Evolutionary conservation across 768 basidiomycete species (phyloP), one percentile per base, ranked within the genome.

Genomic region (Calvatia gigantea): DNA sequence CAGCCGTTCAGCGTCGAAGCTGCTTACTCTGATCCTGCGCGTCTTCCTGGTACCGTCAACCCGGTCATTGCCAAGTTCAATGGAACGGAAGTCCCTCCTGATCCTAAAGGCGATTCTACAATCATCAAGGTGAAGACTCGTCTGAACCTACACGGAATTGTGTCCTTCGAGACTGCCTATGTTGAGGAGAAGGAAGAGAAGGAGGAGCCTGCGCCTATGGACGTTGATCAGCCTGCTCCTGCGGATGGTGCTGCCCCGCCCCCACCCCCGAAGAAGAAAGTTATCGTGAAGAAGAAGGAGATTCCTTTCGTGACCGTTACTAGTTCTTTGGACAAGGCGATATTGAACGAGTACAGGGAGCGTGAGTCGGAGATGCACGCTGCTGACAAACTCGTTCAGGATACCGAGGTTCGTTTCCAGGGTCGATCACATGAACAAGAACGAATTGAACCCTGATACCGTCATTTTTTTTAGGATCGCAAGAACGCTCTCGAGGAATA

Each of bases 401-500:
- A 99, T 69, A 99, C 97, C 55, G 96, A 98, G 85, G 93, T 92
- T 60, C 32, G 82, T 73, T 57, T 32, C 43, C 17, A 21, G n/a
- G n/a, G n/a, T 7, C 17, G 25, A 48, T 63, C 2, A 9, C 2
- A 2, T 51, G 14, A 8, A 1, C 51, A 50, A 3, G 27, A 15
- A 25, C 17, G 47, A 38, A 7, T 29, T 49, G 17, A 54, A 60
- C 8, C 25, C 37, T 48, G 43, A 45, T 51, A 41, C n/a, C n/a
- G n/a, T n/a, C n/a, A 35, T 17, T 0, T 5, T 33, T 45, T 6
- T 25, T 51, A 96, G 93, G 91, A 98, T 72, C 86, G 91, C 71
- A 99, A 98, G 77, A 99, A 99, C 68, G 94, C 95, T 3, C 85
- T 99, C 12, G 96, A 99, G 75, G 97, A 98, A 74, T 98, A 96